Evolutionary conservation across 306 rosid species (phyloP), one percentile per base, ranked within the genome.

Genomic region (Sesbania bispinosa): DNA sequence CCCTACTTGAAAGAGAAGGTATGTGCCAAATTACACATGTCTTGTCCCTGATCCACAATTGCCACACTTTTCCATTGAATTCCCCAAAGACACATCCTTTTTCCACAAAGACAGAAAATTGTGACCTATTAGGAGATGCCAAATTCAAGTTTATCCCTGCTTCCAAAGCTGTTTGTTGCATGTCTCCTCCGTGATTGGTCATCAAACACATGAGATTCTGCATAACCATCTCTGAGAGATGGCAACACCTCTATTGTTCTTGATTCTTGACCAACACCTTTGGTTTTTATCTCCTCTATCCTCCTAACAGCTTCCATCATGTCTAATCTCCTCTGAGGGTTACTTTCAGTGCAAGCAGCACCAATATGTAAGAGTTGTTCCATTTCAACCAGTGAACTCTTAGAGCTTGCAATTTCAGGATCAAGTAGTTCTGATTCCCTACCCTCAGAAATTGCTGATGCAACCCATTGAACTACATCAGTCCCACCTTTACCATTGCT

Each of bases 391-490:
- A 47, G 18, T 7, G 75, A 71, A n/a, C 62, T 50, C 10, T 13
- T 64, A 6, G 62, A 53, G 38, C 24, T 74, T 50, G 80, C 47
- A 27, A 93, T 87, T 35, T 84, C 85, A 3, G 89, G 93, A 71
- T 93, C 98, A 65, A 93, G 67, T 30, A 90, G 39, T 46, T 90
- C 96, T 4, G 55, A 7, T 73, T 83, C 89, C 69, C 84, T 79
- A 11, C 85, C 82, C 52, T 88, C 96, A 1, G 80, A 65, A 36
- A 88, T 69, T 2, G 90, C 89, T 0, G 86, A 79, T 4, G 74
- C 11, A 38, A 85, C 92, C 93, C 93, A 88, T 35, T 82, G 82
- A 16, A 86, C 93, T 16, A 88, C 60, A 59, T 93, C 98, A 7
- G 64, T 83, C 29, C 96, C 93, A 3, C 97, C 98, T 13, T 82